These are phyloP conservation scores for Calophaca sinica DNA, from an alignment of 306 rosid genomes.

Conservation along the genomic window DNA sequence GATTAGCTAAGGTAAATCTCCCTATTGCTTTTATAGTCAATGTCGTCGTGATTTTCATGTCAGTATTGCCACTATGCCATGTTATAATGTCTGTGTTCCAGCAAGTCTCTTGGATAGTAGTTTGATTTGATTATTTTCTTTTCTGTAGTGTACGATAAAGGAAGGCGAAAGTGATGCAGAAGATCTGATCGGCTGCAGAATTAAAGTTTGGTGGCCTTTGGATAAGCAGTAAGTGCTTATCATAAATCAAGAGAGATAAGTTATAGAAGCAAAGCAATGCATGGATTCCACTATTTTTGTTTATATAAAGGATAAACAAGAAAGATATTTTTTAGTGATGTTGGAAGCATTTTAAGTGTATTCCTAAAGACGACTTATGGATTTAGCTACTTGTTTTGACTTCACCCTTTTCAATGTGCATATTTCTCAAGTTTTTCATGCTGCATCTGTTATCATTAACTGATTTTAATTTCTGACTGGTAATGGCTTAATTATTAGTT, in stretches of 20 bases:
- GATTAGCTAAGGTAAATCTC: constrained; percentile 73
- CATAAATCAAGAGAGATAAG: constrained; percentile 29
- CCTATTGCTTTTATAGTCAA: constrained; percentile 38
- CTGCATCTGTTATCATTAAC: constrained; percentile 34
- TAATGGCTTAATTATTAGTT: constrained; percentile 12
- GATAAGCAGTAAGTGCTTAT: constrained; percentile 72
- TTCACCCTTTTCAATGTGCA: constrained; percentile 2
- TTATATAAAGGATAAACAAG: neutral
- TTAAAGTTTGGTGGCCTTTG: constrained; percentile 99
- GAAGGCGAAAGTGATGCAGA: constrained; percentile 70
- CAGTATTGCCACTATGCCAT: constrained; percentile 12
- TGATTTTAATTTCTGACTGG: constrained; percentile 29
- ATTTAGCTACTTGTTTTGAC: constrained; percentile 29
- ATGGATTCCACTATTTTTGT: constrained; percentile 10
- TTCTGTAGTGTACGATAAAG: constrained; percentile 69
- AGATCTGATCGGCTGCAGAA: constrained; percentile 84
- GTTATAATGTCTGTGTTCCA: constrained; percentile 30
- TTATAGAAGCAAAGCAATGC: constrained; percentile 35
- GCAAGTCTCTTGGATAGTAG: constrained; percentile 37
- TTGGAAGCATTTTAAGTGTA: constrained; percentile 32
- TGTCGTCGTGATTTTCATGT: constrained; percentile 36
- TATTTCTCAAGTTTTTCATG: constrained; percentile 17
- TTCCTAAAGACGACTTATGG: constrained; percentile 7
- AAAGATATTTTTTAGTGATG: constrained; percentile 13
- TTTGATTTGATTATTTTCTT: constrained; percentile 43